phyloP scores from a whole-genome alignment of 352 stramenopile species.

The Phytophthora crassamura region DNA sequence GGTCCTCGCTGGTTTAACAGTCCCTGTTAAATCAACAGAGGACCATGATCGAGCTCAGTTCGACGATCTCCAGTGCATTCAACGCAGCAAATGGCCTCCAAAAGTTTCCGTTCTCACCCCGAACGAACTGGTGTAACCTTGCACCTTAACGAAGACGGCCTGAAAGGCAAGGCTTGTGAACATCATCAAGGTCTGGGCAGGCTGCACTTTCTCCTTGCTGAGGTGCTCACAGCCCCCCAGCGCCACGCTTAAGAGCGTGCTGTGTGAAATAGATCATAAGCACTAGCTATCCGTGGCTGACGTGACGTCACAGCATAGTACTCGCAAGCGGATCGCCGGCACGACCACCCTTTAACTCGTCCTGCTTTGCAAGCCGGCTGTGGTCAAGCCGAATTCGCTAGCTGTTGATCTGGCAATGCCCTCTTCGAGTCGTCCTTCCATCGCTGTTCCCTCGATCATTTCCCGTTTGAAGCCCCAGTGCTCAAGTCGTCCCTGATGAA shows the following conservation, averaged over 20 bases:
- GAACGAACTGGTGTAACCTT: too few relatives aligned
- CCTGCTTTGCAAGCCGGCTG: too few relatives aligned
- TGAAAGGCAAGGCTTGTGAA: not conserved
- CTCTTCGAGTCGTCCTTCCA: not conserved
- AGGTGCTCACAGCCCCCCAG: not conserved
- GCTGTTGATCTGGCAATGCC: not conserved
- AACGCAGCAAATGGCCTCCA: not conserved
- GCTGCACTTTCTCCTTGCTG: slow-evolving; percentile 2
- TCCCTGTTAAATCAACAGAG: too few relatives aligned
- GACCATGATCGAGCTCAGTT: too few relatives aligned
- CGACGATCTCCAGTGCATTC: not conserved
- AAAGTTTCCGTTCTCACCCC: too few relatives aligned
- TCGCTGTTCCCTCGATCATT: slow-evolving; percentile 11
- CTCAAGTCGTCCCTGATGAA: slow-evolving; percentile 29
- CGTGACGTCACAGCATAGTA: not conserved
- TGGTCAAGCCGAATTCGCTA: too few relatives aligned
- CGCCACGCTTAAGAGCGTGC: not conserved
- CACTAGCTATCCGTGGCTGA: not conserved
- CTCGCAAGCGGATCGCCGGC: too few relatives aligned
- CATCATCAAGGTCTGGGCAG: slow-evolving; percentile 13
- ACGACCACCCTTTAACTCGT: too few relatives aligned
- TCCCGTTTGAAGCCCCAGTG: slow-evolving; percentile 13
- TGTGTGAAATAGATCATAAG: slow-evolving; percentile 4
- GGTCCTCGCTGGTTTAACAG: too few relatives aligned
- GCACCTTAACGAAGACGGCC: too few relatives aligned